phyloP scores from a whole-genome alignment of 1,139 yeast species.

The Ashbya aceris region DNA sequence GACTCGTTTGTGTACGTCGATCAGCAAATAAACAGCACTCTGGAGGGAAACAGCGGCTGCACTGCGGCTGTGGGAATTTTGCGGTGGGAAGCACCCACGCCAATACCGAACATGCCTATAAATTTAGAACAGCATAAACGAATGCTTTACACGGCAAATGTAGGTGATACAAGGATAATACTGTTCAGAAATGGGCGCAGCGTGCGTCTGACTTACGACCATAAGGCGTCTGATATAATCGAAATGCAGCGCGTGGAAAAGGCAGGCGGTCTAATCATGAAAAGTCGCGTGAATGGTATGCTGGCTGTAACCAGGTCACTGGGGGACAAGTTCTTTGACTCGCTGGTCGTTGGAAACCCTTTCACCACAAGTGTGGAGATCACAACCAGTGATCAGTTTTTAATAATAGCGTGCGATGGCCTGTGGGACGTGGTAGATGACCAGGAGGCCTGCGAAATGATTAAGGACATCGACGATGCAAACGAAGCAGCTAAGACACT shows the following conservation, averaged over 20 bases:
- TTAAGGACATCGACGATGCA: conserved; percentile 48
- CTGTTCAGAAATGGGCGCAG: conserved; percentile 67
- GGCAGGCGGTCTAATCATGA: conserved; percentile 80
- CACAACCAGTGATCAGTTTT: conserved; percentile 51
- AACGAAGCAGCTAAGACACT: conserved; percentile 58
- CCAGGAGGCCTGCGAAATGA: conserved; percentile 66
- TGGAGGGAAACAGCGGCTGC: conserved; percentile 71
- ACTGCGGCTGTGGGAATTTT: conserved; percentile 94
- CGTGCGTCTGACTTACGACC: conserved; percentile 80
- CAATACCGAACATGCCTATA: conserved; percentile 14
- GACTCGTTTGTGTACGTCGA: conserved; percentile 69
- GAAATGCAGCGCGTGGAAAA: conserved; percentile 70
- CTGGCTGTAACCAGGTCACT: conserved; percentile 89
- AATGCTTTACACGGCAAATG: conserved; percentile 87
- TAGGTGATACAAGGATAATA: conserved; percentile 86
- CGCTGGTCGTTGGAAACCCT: conserved; percentile 81
- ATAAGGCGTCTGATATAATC: conserved; percentile 75
- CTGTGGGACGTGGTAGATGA: conserved; percentile 90
- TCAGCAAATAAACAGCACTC: conserved; percentile 44
- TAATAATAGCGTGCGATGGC: conserved; percentile 91
- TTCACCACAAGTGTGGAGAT: conserved; percentile 85
- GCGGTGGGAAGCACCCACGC: conserved; percentile 63
- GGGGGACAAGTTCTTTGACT: conserved; percentile 93
- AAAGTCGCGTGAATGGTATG: conserved; percentile 90
- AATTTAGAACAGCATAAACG: conserved; percentile 42